A percentile compares a stretch with the other conserved stretches of the same genome.
Evolutionary conservation across 2,329 filamentous ascomycete genomes (phyloP).

Genomic region (Cryphonectria nitschkei): DNA sequence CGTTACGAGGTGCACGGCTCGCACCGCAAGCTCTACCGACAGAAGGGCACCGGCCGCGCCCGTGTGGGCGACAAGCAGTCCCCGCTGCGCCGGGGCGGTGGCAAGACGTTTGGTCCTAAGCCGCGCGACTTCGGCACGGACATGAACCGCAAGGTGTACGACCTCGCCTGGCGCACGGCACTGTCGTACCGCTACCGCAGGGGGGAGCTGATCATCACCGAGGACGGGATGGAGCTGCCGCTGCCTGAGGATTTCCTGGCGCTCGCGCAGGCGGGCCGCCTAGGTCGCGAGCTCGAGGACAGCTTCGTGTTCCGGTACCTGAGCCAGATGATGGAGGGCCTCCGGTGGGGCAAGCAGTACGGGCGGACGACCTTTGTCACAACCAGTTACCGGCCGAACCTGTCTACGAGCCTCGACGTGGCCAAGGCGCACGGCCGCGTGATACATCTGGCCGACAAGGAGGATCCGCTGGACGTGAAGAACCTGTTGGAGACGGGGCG

Average conservation of each 20-base stretch:
- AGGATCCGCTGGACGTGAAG: constrained; percentile 78
- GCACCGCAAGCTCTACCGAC: constrained; percentile 76
- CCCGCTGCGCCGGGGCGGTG: constrained; percentile 82
- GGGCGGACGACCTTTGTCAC: constrained; percentile 81
- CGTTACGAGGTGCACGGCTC: constrained; percentile 84
- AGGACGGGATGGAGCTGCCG: constrained; percentile 73
- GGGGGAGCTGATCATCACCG: constrained; percentile 85
- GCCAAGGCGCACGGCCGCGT: constrained; percentile 70
- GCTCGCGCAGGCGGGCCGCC: constrained; percentile 39
- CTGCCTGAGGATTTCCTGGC: constrained; percentile 54
- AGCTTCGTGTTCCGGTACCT: constrained; percentile 62
- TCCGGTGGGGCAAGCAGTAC: constrained; percentile 68
- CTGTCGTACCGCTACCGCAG: constrained; percentile 87
- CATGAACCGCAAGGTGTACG: constrained; percentile 88
- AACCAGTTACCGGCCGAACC: constrained; percentile 57
- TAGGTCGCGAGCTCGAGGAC: constrained; percentile 48
- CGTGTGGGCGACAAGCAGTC: constrained; percentile 81
- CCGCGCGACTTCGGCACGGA: constrained; percentile 87
- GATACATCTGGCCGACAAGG: constrained; percentile 64
- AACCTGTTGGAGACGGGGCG: constrained; percentile 84
- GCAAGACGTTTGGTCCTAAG: constrained; percentile 86
- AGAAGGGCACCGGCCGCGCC: constrained; percentile 84
- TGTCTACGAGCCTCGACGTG: constrained; percentile 69
- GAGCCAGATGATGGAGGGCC: constrained; percentile 68
- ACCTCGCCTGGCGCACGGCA: constrained; percentile 92